Conservation (phyloP, 108 stramenopile genomes). For the Skeletonema tropicum region DNA sequence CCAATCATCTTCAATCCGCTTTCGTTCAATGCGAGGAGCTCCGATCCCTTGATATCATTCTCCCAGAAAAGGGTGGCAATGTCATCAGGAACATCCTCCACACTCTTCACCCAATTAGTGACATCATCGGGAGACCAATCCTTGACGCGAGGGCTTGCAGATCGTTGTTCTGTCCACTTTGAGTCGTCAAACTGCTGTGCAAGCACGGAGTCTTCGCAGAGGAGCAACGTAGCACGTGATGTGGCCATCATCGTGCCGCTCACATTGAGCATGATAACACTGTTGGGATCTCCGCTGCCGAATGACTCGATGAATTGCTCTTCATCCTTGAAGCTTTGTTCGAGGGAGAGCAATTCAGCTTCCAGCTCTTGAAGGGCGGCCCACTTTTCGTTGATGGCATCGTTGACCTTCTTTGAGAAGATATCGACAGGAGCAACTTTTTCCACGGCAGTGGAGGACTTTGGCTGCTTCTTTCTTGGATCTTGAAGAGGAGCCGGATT, state of each 20-base stretch:
- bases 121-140: slow-evolving; percentile 27
- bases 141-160: slow-evolving; percentile 1
- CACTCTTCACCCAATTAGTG: slow-evolving; percentile 13
- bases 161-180: slow-evolving; percentile 2
- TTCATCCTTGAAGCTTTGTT: slow-evolving; percentile 31
- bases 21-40: slow-evolving; percentile 16
- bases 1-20: slow-evolving; percentile 24
- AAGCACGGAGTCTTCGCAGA: slow-evolving; percentile 9
- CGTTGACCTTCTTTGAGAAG: slow-evolving; percentile 15
- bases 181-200: slow-evolving; percentile 15
- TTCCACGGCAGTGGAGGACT: not conserved
- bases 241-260: slow-evolving; percentile 19
- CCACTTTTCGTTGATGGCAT: slow-evolving; percentile 21
- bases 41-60: slow-evolving; percentile 18
- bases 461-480: not conserved
- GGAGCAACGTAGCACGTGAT: not conserved
- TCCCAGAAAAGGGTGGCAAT: slow-evolving; percentile 3
- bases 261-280: slow-evolving; percentile 20
- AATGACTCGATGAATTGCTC: slow-evolving; percentile 11
- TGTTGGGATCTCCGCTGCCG: slow-evolving; percentile 4
- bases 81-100: slow-evolving; percentile 9
- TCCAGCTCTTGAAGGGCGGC: slow-evolving; percentile 6
- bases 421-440: not conserved
- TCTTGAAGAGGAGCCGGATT: slow-evolving; percentile 1
- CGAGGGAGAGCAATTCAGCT: slow-evolving; percentile 2